phyloP scores from a whole-genome alignment of 2,329 filamentous ascomycete genomes.

The Pseudogymnoascus sp. region DNA sequence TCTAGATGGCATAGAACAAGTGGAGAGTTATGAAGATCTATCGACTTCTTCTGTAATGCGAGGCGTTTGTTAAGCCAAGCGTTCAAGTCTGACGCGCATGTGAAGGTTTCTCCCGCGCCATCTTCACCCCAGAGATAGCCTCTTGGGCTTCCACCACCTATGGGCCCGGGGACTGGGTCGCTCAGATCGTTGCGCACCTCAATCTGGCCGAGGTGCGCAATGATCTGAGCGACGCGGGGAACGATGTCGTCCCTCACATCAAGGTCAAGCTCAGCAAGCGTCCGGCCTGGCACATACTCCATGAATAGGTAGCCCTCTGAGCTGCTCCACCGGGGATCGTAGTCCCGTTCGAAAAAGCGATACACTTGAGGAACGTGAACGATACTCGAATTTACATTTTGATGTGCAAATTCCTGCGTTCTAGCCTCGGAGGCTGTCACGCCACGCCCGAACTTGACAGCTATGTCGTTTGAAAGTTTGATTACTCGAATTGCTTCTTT shows the following conservation, averaged over 20 bases:
- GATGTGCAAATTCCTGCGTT: constrained; percentile 20
- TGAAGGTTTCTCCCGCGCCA: neutral
- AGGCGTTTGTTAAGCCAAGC: neutral
- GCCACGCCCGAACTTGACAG: constrained; percentile 18
- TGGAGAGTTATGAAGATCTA: constrained; percentile 20
- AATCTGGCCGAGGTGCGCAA: constrained; percentile 16
- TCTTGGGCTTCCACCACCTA: constrained; percentile 15
- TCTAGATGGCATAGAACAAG: constrained; percentile 26
- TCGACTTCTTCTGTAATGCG: neutral
- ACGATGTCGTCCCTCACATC: constrained; percentile 13
- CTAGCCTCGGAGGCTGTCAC: constrained; percentile 18
- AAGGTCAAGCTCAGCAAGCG: constrained; percentile 17
- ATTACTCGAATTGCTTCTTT: constrained; percentile 12
- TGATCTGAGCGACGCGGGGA: constrained; percentile 16
- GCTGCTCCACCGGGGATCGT: neutral
- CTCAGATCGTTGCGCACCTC: neutral
- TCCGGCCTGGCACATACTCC: constrained; percentile 22
- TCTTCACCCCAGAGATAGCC: constrained; percentile 22
- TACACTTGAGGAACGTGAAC: constrained; percentile 21
- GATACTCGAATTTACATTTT: constrained; percentile 16
- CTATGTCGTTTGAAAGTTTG: constrained; percentile 15
- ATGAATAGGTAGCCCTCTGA: constrained; percentile 23
- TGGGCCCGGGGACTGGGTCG: constrained; percentile 15
- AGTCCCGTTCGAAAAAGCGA: constrained; percentile 17
- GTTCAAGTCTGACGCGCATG: neutral